A percentile compares a stretch with the other conserved stretches of the same genome.
Conservation (phyloP, 352 stramenopile genomes). For the Blastocystis sp. region DNA sequence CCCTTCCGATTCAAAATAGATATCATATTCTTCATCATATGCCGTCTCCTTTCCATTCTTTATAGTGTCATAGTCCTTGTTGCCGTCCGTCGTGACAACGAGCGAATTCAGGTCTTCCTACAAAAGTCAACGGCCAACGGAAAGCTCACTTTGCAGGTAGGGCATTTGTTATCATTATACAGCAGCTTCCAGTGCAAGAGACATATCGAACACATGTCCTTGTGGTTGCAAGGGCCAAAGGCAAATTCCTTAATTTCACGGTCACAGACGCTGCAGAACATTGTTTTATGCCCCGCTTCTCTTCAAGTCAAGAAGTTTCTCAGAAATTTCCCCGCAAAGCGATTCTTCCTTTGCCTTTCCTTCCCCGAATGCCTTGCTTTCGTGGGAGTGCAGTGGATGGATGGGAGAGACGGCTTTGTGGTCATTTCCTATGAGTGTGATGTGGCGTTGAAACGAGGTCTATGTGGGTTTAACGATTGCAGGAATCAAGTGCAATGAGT, state of each 20-base stretch:
- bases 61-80: neutral
- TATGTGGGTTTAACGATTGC: too few species aligned
- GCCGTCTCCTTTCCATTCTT: neutral
- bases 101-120: constrained; percentile 37
- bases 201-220: constrained; percentile 49
- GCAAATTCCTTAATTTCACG: constrained; percentile 37
- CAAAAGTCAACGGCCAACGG: neutral
- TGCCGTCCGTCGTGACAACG: constrained; percentile 45
- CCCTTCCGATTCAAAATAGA: constrained; percentile 53
- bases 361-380: too few species aligned
- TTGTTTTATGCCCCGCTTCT: neutral
- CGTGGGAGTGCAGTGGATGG: too few species aligned
- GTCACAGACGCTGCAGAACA: constrained; percentile 48
- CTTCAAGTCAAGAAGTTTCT: too few species aligned
- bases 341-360: too few species aligned
- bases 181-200: constrained; percentile 44
- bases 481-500: too few species aligned
- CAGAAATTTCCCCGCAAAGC: too few species aligned
- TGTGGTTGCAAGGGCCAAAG: constrained; percentile 63
- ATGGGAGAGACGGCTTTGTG: too few species aligned
- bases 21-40: constrained; percentile 21
- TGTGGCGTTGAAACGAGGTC: too few species aligned
- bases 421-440: too few species aligned
- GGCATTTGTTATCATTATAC: constrained; percentile 50
- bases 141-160: constrained; percentile 12